phyloP scores from a whole-genome alignment of 345 rosid genomes.

The Linum usitatissimum region DNA sequence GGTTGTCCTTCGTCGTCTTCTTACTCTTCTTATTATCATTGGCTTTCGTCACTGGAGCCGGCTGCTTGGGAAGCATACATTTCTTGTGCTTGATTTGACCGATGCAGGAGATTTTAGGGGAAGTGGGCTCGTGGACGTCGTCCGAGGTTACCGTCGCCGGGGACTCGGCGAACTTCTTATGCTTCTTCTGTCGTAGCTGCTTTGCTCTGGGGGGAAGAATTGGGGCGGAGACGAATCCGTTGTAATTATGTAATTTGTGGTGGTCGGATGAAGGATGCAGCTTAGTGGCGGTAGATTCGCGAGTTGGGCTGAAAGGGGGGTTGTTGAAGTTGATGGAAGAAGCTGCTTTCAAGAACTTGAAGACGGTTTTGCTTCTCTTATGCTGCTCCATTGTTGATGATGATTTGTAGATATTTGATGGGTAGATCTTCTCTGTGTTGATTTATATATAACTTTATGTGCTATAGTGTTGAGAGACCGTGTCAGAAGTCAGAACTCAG shows the following conservation, averaged over 20 bases:
- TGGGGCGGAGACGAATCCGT: background rate
- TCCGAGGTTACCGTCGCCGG: background rate
- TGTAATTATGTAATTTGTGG: background rate
- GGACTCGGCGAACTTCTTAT: background rate
- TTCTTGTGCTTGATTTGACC: slow-evolving; percentile 6
- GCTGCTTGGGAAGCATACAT: background rate
- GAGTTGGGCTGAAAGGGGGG: background rate
- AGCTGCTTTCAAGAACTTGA: background rate
- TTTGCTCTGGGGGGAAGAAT: background rate
- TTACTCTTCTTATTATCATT: background rate
- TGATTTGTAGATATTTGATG: too few relatives aligned
- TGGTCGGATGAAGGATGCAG: background rate
- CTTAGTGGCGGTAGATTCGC: background rate
- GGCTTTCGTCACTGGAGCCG: background rate
- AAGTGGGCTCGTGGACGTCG: background rate
- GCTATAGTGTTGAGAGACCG: too few relatives aligned
- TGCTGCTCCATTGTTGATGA: background rate
- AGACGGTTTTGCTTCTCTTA: background rate
- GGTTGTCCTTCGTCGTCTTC: background rate
- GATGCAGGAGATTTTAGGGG: slow-evolving; percentile 3
- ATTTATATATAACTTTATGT: too few relatives aligned
- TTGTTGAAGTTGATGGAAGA: background rate
- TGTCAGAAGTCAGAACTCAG: too few relatives aligned
- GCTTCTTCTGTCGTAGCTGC: background rate
- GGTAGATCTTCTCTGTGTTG: too few relatives aligned